These are phyloP conservation scores for Sugiyamaella grinbergsii DNA, from an alignment of 1,139 yeast genomes.

Conservation along the genomic window DNA sequence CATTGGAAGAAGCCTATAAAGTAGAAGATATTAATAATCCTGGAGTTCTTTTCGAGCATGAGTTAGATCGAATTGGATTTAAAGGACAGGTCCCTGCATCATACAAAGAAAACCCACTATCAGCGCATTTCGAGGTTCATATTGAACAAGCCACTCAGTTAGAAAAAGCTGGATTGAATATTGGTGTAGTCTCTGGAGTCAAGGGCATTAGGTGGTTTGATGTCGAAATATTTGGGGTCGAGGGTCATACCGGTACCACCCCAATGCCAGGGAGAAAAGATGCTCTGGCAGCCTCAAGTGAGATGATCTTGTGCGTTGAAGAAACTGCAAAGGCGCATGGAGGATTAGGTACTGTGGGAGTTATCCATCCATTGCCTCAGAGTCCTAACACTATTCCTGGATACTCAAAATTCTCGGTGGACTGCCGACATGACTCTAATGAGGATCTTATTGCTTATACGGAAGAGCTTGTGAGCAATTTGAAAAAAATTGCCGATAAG, in stretches of 20 bases:
- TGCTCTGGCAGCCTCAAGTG: constrained; percentile 60
- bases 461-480: constrained; percentile 46
- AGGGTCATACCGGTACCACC: constrained; percentile 75
- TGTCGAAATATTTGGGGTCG: constrained; percentile 57
- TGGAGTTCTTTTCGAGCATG: constrained; percentile 51
- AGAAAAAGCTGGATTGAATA: constrained; percentile 55
- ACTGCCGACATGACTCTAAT: constrained; percentile 55
- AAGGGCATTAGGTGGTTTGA: constrained; percentile 69
- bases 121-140: constrained; percentile 72
- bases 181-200: constrained; percentile 68
- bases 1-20: constrained; percentile 52
- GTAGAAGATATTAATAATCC: constrained; percentile 58
- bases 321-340: constrained; percentile 55
- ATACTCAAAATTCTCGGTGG: constrained; percentile 54
- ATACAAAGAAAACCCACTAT: constrained; percentile 55
- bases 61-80: constrained; percentile 63
- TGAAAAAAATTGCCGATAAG: constrained; percentile 45
- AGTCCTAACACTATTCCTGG: constrained; percentile 71
- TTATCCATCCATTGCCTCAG: constrained; percentile 56
- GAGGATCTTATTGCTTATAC: constrained; percentile 47
- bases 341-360: constrained; percentile 64
- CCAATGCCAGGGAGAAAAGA: constrained; percentile 66
- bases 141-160: constrained; percentile 77
- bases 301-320: constrained; percentile 57
- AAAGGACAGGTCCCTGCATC: constrained; percentile 54